Evolutionary conservation across 495 filamentous ascomycete genomes (phyloP).

Genomic region (Talaromyces trachyspermus): DNA sequence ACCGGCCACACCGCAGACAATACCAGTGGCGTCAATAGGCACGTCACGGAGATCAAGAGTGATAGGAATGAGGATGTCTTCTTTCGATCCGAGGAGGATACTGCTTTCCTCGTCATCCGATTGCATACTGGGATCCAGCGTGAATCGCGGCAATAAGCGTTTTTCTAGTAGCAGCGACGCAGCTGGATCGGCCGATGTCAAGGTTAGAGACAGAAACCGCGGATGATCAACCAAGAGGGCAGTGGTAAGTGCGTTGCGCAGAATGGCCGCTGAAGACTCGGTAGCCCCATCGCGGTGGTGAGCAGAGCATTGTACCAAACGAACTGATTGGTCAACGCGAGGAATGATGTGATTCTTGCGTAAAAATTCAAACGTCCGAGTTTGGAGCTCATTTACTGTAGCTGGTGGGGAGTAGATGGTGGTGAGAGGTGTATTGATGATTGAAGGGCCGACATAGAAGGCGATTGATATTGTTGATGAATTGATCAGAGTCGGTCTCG

Average conservation of each 20-base stretch:
- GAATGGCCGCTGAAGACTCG: conserved; percentile 41
- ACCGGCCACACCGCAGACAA: conserved; percentile 86
- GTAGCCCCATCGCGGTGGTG: conserved; percentile 39
- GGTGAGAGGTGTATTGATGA: conserved; percentile 32
- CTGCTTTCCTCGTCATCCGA: conserved; percentile 28
- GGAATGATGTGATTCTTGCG: conserved; percentile 68
- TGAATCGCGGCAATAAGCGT: conserved; percentile 51
- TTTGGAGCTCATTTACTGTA: conserved; percentile 69
- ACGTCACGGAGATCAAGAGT: conserved; percentile 77
- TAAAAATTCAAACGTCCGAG: conserved; percentile 69
- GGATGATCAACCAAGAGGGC: conserved; percentile 59
- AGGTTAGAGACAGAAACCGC: conserved; percentile 75
- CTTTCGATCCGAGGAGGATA: conserved; percentile 69
- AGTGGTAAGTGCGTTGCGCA: conserved; percentile 35
- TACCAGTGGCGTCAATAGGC: conserved; percentile 84
- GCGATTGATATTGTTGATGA: conserved; percentile 48
- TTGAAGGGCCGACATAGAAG: conserved; percentile 18
- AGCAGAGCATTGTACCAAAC: conserved; percentile 79
- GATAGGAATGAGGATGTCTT: conserved; percentile 78
- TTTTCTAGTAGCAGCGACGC: conserved; percentile 72
- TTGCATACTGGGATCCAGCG: conserved; percentile 17
- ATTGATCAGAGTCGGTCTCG: conserved; percentile 60
- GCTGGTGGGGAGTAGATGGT: conserved; percentile 68
- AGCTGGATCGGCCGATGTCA: conserved; percentile 77
- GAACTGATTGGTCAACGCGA: conserved; percentile 56